Conservation (phyloP, 2,329 filamentous ascomycete genomes). For the Macroventuria anomochaeta region DNA sequence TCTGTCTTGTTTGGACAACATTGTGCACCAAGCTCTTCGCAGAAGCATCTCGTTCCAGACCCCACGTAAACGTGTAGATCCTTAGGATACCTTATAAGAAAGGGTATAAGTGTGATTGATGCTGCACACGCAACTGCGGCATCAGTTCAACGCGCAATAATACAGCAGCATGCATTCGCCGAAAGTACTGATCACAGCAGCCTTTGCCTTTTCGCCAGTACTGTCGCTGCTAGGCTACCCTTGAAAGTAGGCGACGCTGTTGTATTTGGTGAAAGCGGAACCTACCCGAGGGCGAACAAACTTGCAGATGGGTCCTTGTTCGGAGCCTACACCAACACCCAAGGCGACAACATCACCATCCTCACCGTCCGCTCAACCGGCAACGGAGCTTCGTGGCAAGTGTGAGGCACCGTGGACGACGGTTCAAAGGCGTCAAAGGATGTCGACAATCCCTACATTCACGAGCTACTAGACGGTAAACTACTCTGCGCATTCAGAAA, state of each 20-base stretch:
- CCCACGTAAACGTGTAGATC: neutral
- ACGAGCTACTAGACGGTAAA: constrained; percentile 44
- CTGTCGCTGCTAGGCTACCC: constrained; percentile 1
- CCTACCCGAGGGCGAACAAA: constrained; percentile 43
- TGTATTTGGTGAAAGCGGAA: constrained; percentile 26
- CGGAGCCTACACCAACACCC: constrained; percentile 36
- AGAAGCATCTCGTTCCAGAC: neutral
- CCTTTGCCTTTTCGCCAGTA: constrained; percentile 6
- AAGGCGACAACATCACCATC: constrained; percentile 29
- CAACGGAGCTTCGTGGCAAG: constrained; percentile 45
- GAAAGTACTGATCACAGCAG: neutral
- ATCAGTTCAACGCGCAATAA: neutral
- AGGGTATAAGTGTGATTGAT: neutral
- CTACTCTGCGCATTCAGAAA: constrained; percentile 46
- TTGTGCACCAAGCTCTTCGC: neutral
- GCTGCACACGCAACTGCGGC: neutral
- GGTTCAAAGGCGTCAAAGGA: constrained; percentile 11
- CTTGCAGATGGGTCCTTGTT: constrained; percentile 41
- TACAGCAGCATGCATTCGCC: neutral
- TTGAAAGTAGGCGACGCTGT: constrained; percentile 22
- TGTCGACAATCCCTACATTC: constrained; percentile 42
- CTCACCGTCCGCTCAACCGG: constrained; percentile 19
- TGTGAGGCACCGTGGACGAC: constrained; percentile 11
- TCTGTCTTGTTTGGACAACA: neutral
- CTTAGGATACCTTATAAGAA: neutral